Evolutionary conservation across 257 asterid species (phyloP), one percentile per base, ranked within the genome.

Genomic region (Gardenia jasminoides): DNA sequence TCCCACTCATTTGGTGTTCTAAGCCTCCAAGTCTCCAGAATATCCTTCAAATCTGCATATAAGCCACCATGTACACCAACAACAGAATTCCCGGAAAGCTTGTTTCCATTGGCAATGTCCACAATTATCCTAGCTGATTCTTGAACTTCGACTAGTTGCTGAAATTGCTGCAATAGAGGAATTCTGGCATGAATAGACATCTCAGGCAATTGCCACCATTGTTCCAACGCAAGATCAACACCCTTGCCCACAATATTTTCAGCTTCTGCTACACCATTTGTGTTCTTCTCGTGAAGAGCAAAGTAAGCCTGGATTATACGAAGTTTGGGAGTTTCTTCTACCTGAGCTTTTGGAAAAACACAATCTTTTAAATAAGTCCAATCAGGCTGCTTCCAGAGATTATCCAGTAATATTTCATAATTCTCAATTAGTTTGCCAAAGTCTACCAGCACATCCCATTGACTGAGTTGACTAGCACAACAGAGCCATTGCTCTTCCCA

Each of bases 181-280:
- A 96, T 88, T 84, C 96, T 92, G 76, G 97, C 93, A 86, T 96
- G 96, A 79, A 92, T 83, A 65, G 99, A 96, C 99, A 96, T 96
- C 85, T 96, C 99, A 68, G 99, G 99, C 82, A 96, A 88, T 86
- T 96, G 98, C 99, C 99, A 96, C 99, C 99, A 96, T 88, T 96
- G 99, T 67, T 96, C 99, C 89, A 96, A 87, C 82, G 97, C 99
- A 73, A 96, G 96, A 83, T 93, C 96, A 86, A 96, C 97, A 78
- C 98, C 99, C 86, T 96, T 96, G 47, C 94, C 95, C 56, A 96
- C 97, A 78, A 92, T 87, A 83, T 87, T 93, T 81, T 96, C 99
- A 80, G 97, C 97, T 80, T 96, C 99, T 31, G 91, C 88, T 62
- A 96, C 97, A 77, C 96, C 98, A 88, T 81, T 91, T 71, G 97